Evolutionary conservation across 2,329 filamentous ascomycete species (phyloP).

Genomic region (Scleromitrula shiraiana): DNA sequence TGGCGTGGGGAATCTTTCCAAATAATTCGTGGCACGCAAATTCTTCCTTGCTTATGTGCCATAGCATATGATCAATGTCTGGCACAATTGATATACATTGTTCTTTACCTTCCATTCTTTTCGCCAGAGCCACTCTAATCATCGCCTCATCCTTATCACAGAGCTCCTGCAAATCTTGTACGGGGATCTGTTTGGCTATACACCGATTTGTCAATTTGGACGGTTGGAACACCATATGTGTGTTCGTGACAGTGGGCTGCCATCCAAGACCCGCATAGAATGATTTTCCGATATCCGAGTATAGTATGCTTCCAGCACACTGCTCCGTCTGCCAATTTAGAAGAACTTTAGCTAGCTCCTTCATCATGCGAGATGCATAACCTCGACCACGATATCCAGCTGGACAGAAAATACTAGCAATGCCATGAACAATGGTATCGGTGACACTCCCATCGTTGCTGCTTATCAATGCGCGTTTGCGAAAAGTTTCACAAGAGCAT

Average conservation of each 20-base stretch:
- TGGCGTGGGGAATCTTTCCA: conserved; percentile 44
- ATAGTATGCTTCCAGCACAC: conserved; percentile 58
- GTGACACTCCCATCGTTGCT: conserved; percentile 31
- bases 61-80: conserved; percentile 58
- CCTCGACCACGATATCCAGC: conserved; percentile 57
- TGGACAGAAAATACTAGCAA: conserved; percentile 70
- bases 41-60: conserved; percentile 74
- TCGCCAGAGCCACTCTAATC: conserved; percentile 35
- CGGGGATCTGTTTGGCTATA: conserved; percentile 39
- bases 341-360: conserved; percentile 48
- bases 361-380: conserved; percentile 69
- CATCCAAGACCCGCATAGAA: conserved; percentile 75
- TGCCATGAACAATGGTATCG: conserved; percentile 59
- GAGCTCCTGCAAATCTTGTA: conserved; percentile 50
- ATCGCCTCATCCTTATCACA: conserved; percentile 55
- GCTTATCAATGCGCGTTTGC: conserved; percentile 46
- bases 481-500: conserved; percentile 56
- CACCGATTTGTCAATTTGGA: conserved; percentile 8
- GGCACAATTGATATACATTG: conserved; percentile 58
- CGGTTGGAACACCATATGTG: conserved; percentile 57
- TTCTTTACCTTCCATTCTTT: conserved; percentile 26
- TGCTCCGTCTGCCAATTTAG: conserved; percentile 40
- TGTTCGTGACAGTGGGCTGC: conserved; percentile 58
- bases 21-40: conserved; percentile 61
- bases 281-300: conserved; percentile 73